Conservation (phyloP, 2,329 filamentous ascomycete species). For the Sporothrix luriei region DNA sequence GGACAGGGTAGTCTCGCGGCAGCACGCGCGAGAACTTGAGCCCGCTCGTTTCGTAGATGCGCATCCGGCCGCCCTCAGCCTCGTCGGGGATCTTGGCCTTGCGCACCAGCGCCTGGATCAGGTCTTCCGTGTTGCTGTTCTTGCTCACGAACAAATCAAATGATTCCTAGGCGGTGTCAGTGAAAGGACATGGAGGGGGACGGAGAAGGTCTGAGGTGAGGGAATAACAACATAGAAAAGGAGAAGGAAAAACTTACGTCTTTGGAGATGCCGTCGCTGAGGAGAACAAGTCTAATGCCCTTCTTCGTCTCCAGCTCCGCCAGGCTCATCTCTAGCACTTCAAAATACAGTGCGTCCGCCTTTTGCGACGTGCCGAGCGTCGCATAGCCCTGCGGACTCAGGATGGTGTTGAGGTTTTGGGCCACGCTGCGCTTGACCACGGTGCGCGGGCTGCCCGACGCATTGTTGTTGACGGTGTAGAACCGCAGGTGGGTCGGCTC, state of each 20-base stretch:
- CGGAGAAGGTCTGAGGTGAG: no score
- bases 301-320: constrained; percentile 94
- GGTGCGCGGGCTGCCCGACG: constrained; percentile 74
- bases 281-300: constrained; percentile 76
- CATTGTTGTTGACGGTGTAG: constrained; percentile 73
- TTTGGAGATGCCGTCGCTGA: constrained; percentile 88
- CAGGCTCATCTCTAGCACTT: constrained; percentile 90
- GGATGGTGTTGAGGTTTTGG: constrained; percentile 74
- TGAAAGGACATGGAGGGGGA: background rate
- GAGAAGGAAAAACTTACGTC: constrained; percentile 61
- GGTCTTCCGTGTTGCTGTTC: constrained; percentile 76
- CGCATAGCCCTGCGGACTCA: constrained; percentile 72
- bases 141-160: constrained; percentile 86
- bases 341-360: constrained; percentile 82
- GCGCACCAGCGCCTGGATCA: constrained; percentile 74
- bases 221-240: background rate
- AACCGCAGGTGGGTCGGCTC: constrained; percentile 89
- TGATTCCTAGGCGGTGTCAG: constrained; percentile 59
- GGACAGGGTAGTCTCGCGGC: constrained; percentile 68
- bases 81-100: constrained; percentile 81
- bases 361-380: constrained; percentile 72
- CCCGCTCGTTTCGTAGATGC: constrained; percentile 79
- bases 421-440: constrained; percentile 72
- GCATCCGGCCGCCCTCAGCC: constrained; percentile 66
- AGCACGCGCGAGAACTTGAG: constrained; percentile 85